Evolutionary conservation across 345 rosid genomes (phyloP).

Genomic region (Eucalyptus viminalis): DNA sequence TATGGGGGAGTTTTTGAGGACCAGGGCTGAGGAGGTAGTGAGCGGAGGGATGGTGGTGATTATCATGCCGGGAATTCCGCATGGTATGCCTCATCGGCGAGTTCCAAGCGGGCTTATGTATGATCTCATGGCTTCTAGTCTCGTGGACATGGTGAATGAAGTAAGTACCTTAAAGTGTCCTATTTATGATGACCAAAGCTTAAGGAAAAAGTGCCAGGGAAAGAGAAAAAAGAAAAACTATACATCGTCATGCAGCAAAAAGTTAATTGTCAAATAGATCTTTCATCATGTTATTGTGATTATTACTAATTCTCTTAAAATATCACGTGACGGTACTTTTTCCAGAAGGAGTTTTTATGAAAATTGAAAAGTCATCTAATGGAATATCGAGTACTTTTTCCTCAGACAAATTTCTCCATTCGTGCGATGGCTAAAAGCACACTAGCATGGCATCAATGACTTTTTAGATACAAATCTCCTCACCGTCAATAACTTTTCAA

Average conservation of each 20-base stretch:
- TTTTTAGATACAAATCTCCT: neutral
- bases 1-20: neutral
- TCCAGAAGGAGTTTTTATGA: neutral
- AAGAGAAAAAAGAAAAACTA: neutral
- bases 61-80: conserved; percentile 4
- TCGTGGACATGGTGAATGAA: conserved; percentile 10
- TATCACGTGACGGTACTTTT: neutral
- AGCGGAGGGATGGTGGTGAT: conserved; percentile 7
- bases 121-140: conserved; percentile 4
- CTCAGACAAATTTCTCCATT: neutral
- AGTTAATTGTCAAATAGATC: neutral
- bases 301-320: neutral
- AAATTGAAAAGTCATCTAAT: neutral
- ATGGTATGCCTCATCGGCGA: conserved; percentile 1
- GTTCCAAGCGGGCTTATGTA: conserved; percentile 4
- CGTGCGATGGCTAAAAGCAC: neutral
- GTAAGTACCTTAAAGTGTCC: neutral
- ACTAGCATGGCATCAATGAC: neutral
- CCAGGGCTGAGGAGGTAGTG: conserved; percentile 6
- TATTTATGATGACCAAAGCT: neutral
- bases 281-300: neutral
- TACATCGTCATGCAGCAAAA: neutral
- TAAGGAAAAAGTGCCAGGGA: neutral
- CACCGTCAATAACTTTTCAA: neutral
- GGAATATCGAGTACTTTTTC: neutral